Evolutionary conservation across 345 rosid species (phyloP).

Genomic region (Citrus inodora): DNA sequence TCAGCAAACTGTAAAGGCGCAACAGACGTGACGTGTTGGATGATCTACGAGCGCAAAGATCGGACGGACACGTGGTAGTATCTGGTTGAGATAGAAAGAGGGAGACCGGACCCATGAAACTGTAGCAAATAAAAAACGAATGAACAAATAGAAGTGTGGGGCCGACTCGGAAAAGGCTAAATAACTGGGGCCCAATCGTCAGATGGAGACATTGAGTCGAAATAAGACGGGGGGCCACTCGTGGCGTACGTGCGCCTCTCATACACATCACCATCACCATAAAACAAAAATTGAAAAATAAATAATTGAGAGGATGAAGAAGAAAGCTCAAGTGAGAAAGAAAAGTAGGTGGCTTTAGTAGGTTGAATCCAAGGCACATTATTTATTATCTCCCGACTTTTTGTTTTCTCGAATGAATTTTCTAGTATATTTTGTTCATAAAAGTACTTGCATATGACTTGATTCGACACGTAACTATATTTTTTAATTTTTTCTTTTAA

Average conservation of each 20-base stretch:
- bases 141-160: not conserved
- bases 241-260: slow-evolving; percentile 21
- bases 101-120: not conserved
- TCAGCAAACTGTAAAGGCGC: slow-evolving; percentile 3
- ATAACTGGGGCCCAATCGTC: not conserved
- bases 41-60: not conserved
- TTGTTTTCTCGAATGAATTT: not conserved
- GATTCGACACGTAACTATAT: not conserved
- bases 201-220: not conserved
- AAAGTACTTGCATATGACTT: not conserved
- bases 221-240: not conserved
- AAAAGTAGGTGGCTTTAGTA: not conserved
- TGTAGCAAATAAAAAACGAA: not conserved
- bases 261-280: slow-evolving; percentile 13
- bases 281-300: not conserved
- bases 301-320: not conserved
- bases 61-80: slow-evolving; percentile 31
- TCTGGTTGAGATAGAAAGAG: not conserved
- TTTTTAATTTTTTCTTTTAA: too few species aligned
- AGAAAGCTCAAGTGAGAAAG: not conserved
- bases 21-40: slow-evolving; percentile 24
- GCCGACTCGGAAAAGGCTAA: not conserved
- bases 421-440: not conserved
- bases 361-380: slow-evolving; percentile 3
- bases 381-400: not conserved